Evolutionary conservation across 345 rosid genomes (phyloP).

Genomic region (Reutealis trisperma): DNA sequence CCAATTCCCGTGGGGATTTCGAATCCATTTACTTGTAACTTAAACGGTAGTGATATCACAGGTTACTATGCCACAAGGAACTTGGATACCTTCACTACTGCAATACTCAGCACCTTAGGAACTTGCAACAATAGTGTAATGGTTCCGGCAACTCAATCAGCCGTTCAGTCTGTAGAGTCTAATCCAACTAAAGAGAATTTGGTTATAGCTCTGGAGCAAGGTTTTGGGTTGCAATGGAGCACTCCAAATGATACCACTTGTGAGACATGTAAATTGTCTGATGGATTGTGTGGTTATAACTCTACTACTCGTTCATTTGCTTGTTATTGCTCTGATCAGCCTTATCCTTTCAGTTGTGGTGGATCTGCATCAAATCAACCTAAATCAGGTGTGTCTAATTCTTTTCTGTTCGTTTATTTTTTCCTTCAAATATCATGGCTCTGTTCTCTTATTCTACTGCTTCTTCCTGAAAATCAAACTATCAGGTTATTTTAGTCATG

Average conservation of each 20-base stretch:
- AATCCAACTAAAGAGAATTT: neutral
- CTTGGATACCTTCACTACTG: neutral
- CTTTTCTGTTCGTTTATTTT: neutral
- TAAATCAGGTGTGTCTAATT: neutral
- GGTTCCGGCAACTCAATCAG: slow-evolving; percentile 6
- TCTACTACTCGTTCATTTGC: neutral
- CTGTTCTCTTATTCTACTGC: too few relatives aligned
- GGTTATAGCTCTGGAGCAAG: slow-evolving; percentile 9
- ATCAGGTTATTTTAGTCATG: too few relatives aligned
- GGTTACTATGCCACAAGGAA: slow-evolving; percentile 19
- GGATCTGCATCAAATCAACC: neutral
- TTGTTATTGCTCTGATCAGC: slow-evolving; percentile 22
- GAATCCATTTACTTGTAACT: neutral
- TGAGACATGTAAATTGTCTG: neutral
- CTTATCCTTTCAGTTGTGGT: neutral
- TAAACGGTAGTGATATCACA: too few relatives aligned
- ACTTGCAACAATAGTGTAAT: slow-evolving; percentile 13
- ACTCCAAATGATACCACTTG: slow-evolving; percentile 20
- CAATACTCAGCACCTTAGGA: neutral
- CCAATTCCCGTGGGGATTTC: neutral
- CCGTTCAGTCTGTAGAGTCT: fast-evolving
- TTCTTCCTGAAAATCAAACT: too few relatives aligned
- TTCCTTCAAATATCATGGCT: too few relatives aligned
- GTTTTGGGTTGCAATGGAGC: slow-evolving; percentile 33
- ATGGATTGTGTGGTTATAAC: slow-evolving; percentile 43